Base-by-base conservation (phyloP, 2,329 filamentous ascomycete genomes). In the Ceratocystis cubensis region DNA sequence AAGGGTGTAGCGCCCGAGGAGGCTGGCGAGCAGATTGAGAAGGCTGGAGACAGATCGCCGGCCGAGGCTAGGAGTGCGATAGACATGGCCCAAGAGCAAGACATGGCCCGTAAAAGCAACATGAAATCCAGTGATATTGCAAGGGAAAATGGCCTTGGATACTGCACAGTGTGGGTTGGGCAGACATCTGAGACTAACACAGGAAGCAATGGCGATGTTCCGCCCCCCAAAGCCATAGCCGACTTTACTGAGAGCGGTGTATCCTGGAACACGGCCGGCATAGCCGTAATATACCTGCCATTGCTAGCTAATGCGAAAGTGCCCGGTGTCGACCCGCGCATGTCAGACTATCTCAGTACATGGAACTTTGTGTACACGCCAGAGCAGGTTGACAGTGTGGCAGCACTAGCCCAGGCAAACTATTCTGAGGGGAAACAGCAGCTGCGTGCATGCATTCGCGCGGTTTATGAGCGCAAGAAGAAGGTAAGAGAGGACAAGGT, bases 301-400 rank as follows among this genome's bases (percentile, higher is more conserved):
- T 87, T 96, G 69, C 79, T 97, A 15, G 84, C 88, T 33, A 97
- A 99, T 74, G 82, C 87, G 0, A 87, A 88, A 68, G 87, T 91
- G 0, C 82, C 86, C 0, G 88, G 84, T 56, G 87, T 97, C n/a
- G 88, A 96, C 70, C 94, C 94, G 0, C 85, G 86, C 28, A 84
- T 82, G 1, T 88, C 84, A 65, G 91, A 96, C 68, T 97, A 91
- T 75, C 85, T 97, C 79, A 90, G 86, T 71, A 99, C 94, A 0
- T 99, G 94, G 94, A 99, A 99, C 74, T 97, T 97, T 74, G 86
- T 96, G 37, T 99, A 97, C 75, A 95, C 89, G 1, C 87, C 91
- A 0, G 87, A 94, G 67, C 88, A 99, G 75, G 86, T 99, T 64
- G 92, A 97, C 71, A 83, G 84, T 30, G 91, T 96, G 0, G 88